phyloP scores from a whole-genome alignment of 1,139 yeast species.

The Suhomyces coccinellae region DNA sequence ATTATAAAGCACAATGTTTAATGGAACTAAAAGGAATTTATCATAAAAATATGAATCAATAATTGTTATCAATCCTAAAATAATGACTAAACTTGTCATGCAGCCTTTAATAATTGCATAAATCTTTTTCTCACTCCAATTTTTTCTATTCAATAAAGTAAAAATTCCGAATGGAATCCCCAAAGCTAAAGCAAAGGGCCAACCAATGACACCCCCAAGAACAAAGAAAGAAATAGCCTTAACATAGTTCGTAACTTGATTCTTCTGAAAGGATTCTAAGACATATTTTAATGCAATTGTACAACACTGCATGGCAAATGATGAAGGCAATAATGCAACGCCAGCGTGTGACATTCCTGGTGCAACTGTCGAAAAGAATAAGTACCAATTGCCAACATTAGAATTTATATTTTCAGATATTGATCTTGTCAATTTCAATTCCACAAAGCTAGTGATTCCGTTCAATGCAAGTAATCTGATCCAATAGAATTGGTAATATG shows the following conservation, averaged over 20 bases:
- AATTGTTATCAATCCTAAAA: slow-evolving; percentile 35
- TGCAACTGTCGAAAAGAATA: slow-evolving; percentile 44
- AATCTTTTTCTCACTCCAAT: slow-evolving; percentile 12
- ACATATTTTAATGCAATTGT: slow-evolving; percentile 54
- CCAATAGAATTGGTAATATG: slow-evolving; percentile 46
- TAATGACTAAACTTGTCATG: slow-evolving; percentile 21
- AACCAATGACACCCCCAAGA: slow-evolving; percentile 77
- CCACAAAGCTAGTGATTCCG: slow-evolving; percentile 53
- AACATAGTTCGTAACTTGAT: slow-evolving; percentile 16
- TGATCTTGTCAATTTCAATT: slow-evolving; percentile 49
- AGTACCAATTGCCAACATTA: slow-evolving; percentile 58
- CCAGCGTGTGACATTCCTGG: slow-evolving; percentile 87
- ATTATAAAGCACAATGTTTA: slow-evolving; percentile 81
- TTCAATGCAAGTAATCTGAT: slow-evolving; percentile 56
- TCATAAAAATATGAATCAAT: slow-evolving; percentile 70
- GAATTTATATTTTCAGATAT: slow-evolving; percentile 35
- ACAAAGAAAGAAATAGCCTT: slow-evolving; percentile 51
- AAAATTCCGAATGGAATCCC: slow-evolving; percentile 58
- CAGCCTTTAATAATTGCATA: slow-evolving; percentile 20
- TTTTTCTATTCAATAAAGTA: slow-evolving; percentile 18
- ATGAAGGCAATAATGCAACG: slow-evolving; percentile 81
- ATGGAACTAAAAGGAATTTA: slow-evolving; percentile 67
- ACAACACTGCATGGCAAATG: slow-evolving; percentile 73
- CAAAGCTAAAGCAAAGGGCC: slow-evolving; percentile 84
- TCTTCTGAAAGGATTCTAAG: slow-evolving; percentile 21